phyloP scores from a whole-genome alignment of 106 monocot species.

The Iris macrosiphon region DNA sequence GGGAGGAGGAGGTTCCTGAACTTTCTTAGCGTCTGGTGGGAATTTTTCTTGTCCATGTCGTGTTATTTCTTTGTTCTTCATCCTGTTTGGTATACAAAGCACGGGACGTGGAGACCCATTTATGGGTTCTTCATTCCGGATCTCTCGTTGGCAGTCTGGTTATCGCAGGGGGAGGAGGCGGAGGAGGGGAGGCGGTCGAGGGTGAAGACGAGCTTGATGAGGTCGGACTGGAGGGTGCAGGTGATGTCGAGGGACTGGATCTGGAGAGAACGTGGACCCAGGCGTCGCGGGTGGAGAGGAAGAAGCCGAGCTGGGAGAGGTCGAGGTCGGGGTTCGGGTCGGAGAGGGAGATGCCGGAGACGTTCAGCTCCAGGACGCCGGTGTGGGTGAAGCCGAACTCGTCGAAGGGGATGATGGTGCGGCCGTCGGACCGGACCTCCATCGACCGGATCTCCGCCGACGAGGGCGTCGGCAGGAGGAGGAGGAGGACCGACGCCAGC shows the following conservation, averaged over 20 bases:
- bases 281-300: conserved; percentile 67
- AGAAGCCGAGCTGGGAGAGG: conserved; percentile 65
- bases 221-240: conserved; percentile 60
- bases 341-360: conserved; percentile 44
- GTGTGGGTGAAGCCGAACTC: conserved; percentile 80
- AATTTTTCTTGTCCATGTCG: too few species aligned
- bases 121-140: too few species aligned
- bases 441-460: conserved; percentile 55
- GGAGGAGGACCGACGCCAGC: neutral
- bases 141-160: too few species aligned
- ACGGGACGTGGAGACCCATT: too few species aligned
- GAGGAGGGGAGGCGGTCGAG: conserved; percentile 36
- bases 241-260: conserved; percentile 50
- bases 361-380: conserved; percentile 68
- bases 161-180: conserved; percentile 6
- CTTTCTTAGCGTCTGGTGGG: too few species aligned
- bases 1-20: too few species aligned
- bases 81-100: too few species aligned
- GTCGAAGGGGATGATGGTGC: conserved; percentile 74
- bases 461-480: neutral
- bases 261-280: conserved; percentile 72
- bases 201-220: conserved; percentile 63
- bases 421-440: conserved; percentile 31
- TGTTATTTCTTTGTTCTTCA: too few species aligned
- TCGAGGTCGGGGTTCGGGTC: conserved; percentile 32